Conservation (phyloP, 1,139 yeast genomes). For the Pichia sp. region DNA sequence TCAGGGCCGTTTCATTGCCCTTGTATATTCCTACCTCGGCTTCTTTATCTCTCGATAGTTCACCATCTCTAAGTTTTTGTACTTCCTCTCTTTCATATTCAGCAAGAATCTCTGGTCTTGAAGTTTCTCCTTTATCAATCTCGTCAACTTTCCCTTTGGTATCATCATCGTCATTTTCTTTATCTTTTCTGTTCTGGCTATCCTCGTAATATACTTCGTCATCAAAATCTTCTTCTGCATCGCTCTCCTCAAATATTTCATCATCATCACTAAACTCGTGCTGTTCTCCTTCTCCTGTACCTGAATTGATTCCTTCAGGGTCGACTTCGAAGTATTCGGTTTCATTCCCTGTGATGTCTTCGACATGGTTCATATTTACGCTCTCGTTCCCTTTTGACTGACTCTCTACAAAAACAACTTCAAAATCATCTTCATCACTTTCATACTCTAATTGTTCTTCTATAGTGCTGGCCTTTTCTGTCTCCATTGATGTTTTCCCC, state of each 20-base stretch:
- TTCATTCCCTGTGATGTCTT: neutral
- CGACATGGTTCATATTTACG: neutral
- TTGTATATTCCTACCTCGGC: neutral
- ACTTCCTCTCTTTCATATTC: too few species aligned
- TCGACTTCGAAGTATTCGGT: conserved; percentile 9
- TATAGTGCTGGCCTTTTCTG: neutral
- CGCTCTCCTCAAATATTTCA: neutral
- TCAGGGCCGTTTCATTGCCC: neutral
- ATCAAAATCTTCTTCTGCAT: conserved; percentile 8
- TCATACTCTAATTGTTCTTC: conserved; percentile 17
- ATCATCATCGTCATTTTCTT: too few species aligned
- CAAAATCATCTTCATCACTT: conserved; percentile 15
- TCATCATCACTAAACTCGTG: neutral
- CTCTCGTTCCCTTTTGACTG: conserved; percentile 6
- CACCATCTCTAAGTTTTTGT: too few species aligned
- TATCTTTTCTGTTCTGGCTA: too few species aligned
- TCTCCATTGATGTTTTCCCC: neutral
- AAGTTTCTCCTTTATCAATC: too few species aligned
- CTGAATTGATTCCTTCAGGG: neutral
- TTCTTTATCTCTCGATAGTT: neutral
- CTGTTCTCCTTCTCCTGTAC: neutral
- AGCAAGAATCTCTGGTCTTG: too few species aligned
- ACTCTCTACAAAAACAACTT: conserved; percentile 4
- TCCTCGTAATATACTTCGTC: neutral
- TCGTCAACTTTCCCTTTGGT: too few species aligned